Percentiles rank a stretch among this genome's conserved stretches.
These are phyloP conservation scores for Metarhizium brunneum DNA, from an alignment of 2,329 filamentous ascomycete species.

Conservation along the genomic window DNA sequence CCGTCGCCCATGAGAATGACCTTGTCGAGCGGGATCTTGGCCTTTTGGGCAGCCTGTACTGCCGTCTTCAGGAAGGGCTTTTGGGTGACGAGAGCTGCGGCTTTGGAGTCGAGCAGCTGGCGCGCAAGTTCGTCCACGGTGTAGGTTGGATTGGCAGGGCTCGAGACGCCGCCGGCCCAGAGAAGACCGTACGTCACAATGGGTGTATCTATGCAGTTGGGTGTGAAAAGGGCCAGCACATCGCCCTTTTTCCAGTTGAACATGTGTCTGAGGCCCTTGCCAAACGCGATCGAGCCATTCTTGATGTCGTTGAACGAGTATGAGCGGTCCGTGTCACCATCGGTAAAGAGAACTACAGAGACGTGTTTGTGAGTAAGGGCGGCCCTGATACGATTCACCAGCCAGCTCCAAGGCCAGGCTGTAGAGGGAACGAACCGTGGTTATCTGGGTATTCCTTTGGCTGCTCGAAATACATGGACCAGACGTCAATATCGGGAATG, in stretches of 20 bases:
- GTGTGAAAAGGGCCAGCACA: constrained; percentile 72
- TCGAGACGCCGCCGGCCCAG: constrained; percentile 75
- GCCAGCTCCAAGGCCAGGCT: constrained; percentile 3
- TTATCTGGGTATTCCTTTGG: constrained; percentile 61
- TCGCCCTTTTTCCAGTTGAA: constrained; percentile 79
- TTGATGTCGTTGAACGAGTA: constrained; percentile 66
- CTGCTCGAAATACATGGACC: constrained; percentile 67
- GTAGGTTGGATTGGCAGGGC: constrained; percentile 84
- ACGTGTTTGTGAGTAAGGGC: neutral
- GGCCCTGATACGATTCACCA: neutral
- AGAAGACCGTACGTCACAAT: constrained; percentile 67
- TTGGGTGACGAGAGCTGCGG: constrained; percentile 70
- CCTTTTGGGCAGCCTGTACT: constrained; percentile 56
- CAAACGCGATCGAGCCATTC: constrained; percentile 62
- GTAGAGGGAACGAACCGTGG: constrained; percentile 46
- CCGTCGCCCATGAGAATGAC: constrained; percentile 70
- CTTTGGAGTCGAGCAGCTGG: constrained; percentile 70
- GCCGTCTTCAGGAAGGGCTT: constrained; percentile 54
- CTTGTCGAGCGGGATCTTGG: constrained; percentile 59
- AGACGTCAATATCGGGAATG: constrained; percentile 69
- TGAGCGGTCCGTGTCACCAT: constrained; percentile 55
- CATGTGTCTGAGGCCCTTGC: constrained; percentile 62
- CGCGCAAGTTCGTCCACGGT: constrained; percentile 75
- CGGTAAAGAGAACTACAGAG: constrained; percentile 62
- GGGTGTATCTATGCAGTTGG: constrained; percentile 79